These are phyloP conservation scores for Goffeauzyma gilvescens DNA, from an alignment of 768 basidiomycete genomes.

Conservation along the genomic window DNA sequence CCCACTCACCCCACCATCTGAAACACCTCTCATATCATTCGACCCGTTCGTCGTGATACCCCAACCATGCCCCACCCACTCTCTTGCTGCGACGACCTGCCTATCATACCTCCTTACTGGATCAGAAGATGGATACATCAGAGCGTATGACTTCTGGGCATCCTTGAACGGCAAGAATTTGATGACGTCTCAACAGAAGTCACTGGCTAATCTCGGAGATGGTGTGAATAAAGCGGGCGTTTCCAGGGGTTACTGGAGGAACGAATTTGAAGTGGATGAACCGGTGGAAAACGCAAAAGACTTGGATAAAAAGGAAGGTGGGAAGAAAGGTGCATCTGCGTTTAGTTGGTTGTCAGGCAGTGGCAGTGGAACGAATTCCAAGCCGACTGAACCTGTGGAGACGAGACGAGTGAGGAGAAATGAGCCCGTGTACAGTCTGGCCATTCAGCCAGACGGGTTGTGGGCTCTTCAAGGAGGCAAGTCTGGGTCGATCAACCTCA, in stretches of 20 bases:
- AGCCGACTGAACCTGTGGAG: background rate
- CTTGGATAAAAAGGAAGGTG: constrained; percentile 1
- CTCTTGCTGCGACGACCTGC: constrained; percentile 67
- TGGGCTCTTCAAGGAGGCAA: constrained; percentile 43
- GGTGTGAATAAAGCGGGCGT: constrained; percentile 79
- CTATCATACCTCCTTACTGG: constrained; percentile 78
- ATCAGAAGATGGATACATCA: constrained; percentile 80
- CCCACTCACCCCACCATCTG: too few relatives aligned
- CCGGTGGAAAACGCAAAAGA: background rate
- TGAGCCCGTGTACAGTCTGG: constrained; percentile 67
- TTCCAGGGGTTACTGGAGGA: constrained; percentile 79
- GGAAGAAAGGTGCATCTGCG: background rate
- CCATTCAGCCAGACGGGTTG: constrained; percentile 77
- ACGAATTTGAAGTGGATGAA: constrained; percentile 32
- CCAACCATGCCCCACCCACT: constrained; percentile 68
- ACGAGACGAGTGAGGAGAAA: constrained; percentile 7
- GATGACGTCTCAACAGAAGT: constrained; percentile 69
- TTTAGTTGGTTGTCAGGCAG: background rate
- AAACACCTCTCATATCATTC: too few relatives aligned
- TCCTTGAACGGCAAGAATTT: constrained; percentile 73
- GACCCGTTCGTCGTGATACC: constrained; percentile 84
- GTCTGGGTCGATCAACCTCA: constrained; percentile 81
- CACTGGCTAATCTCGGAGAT: constrained; percentile 77
- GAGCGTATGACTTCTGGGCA: constrained; percentile 76
- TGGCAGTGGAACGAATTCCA: background rate